Conservation (phyloP, 495 filamentous ascomycete genomes). For the Hypoxylon trugodes region DNA sequence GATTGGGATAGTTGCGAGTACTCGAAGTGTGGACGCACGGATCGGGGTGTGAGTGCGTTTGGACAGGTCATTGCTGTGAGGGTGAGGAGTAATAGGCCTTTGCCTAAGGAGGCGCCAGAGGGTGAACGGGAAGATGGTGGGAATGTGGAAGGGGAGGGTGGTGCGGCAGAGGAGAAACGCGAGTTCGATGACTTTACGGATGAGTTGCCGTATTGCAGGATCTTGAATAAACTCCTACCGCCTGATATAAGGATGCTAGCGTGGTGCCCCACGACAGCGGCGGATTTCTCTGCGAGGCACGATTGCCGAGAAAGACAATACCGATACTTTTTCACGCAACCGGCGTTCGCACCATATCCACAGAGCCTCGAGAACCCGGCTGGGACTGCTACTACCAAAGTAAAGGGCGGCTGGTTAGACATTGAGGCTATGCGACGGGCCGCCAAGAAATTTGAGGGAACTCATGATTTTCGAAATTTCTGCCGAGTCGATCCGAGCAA, state of each 20-base stretch:
- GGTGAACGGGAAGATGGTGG: constrained; percentile 8
- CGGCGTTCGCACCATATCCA: constrained; percentile 74
- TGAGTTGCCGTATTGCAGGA: constrained; percentile 80
- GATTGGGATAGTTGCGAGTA: constrained; percentile 87
- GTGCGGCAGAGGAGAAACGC: constrained; percentile 23
- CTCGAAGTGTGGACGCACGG: constrained; percentile 92
- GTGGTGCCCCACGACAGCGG: constrained; percentile 86
- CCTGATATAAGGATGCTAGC: constrained; percentile 89
- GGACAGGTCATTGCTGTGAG: constrained; percentile 89
- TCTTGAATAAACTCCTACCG: constrained; percentile 88
- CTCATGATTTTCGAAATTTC: constrained; percentile 96
- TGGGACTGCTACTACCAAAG: constrained; percentile 35
- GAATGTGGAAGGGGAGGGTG: constrained; percentile 2
- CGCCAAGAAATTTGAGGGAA: constrained; percentile 78
- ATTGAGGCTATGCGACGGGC: constrained; percentile 86
- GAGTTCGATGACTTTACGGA: constrained; percentile 78
- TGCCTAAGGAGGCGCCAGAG: constrained; percentile 35
- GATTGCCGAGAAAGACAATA: constrained; percentile 89
- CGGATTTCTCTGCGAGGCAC: constrained; percentile 89
- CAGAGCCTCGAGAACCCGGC: constrained; percentile 33
- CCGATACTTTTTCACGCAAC: constrained; percentile 96
- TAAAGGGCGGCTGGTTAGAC: constrained; percentile 67
- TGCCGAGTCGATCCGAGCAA: constrained; percentile 90
- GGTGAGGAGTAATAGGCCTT: constrained; percentile 78
- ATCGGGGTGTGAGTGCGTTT: constrained; percentile 93